Conservation (phyloP, 768 basidiomycete species). For the Lentinula lateritia region DNA sequence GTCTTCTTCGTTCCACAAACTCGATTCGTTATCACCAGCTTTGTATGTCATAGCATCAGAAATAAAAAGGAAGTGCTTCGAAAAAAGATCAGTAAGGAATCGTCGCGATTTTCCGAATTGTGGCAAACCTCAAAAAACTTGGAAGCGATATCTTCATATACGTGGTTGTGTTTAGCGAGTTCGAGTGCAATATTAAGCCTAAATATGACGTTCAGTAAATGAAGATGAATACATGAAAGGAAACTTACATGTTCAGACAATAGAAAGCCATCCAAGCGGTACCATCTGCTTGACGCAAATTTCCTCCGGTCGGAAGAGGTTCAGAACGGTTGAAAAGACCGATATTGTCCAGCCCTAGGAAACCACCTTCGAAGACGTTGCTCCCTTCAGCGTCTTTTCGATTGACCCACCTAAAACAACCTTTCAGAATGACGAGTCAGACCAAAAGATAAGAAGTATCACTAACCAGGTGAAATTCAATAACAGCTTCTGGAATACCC, state of each 20-base stretch:
- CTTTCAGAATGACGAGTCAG: neutral
- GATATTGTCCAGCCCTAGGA: constrained; percentile 97
- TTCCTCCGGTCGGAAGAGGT: constrained; percentile 91
- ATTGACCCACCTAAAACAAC: constrained; percentile 82
- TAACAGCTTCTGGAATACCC: constrained; percentile 96
- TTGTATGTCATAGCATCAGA: constrained; percentile 97
- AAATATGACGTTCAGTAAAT: neutral
- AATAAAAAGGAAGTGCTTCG: constrained; percentile 96
- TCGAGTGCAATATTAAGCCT: constrained; percentile 98
- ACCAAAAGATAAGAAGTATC: neutral
- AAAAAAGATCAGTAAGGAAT: neutral
- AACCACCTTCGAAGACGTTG: constrained; percentile 98
- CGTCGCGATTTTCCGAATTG: neutral
- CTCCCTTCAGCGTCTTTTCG: constrained; percentile 93
- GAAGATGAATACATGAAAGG: neutral
- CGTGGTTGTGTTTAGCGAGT: constrained; percentile 93
- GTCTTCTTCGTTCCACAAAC: constrained; percentile 94
- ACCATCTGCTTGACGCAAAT: constrained; percentile 93
- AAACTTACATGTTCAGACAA: constrained; percentile 80
- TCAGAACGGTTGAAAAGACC: constrained; percentile 98
- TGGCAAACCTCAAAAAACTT: constrained; percentile 82
- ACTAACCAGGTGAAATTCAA: constrained; percentile 93
- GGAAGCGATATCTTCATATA: constrained; percentile 98
- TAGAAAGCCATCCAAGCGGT: constrained; percentile 99
- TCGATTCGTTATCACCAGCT: constrained; percentile 69